Evolutionary conservation across 2,329 filamentous ascomycete genomes (phyloP), one percentile per base, ranked within the genome.

Genomic region (Stachybotrys elegans): DNA sequence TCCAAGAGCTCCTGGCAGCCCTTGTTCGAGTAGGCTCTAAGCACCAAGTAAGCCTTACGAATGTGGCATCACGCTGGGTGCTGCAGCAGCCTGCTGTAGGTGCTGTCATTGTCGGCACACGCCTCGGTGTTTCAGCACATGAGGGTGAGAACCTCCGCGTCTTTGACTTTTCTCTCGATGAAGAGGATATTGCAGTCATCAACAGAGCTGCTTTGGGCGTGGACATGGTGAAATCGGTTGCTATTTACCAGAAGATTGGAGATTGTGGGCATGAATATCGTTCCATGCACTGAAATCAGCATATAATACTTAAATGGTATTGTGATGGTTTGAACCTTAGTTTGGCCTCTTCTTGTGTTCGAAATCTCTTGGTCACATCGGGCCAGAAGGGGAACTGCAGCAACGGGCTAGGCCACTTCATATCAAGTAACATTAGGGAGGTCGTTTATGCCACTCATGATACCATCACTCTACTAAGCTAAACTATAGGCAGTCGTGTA

Each of bases 51-150:
- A 59, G 61, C 2, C 58, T 75, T 16, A 64, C 71, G 1, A 69
- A 67, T 11, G 70, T 75, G 2, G 72, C 72, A 2, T 66, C 63
- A 7, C 59, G 72, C 48, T 76, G 70, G 66, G 69, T 76, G 1
- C 58, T 76, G 14, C 72, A 76, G 47, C 64, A 71, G 43, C 60
- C 65, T 4, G 63, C 62, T 41, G 72, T 76, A 0, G 71, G 68
- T 4, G 71, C 72, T 2, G 70, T 75, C 1, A 71, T 76, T 25
- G 65, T 76, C 5, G 72, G 73, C 2, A 66, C 65, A 3, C 56
- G 72, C 3, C 51, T 59, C 36, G 56, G 56, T 17, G 51, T 58
- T 6, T 54, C 54, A 19, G 51, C 46, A 12, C 55, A 52, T 2
- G 48, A 44, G 9, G 41, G 39, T 5, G 56, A 59, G 37, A 57